Evolutionary conservation across 2,329 filamentous ascomycete genomes (phyloP), one percentile per base, ranked within the genome.

Genomic region (Alternaria sp.): DNA sequence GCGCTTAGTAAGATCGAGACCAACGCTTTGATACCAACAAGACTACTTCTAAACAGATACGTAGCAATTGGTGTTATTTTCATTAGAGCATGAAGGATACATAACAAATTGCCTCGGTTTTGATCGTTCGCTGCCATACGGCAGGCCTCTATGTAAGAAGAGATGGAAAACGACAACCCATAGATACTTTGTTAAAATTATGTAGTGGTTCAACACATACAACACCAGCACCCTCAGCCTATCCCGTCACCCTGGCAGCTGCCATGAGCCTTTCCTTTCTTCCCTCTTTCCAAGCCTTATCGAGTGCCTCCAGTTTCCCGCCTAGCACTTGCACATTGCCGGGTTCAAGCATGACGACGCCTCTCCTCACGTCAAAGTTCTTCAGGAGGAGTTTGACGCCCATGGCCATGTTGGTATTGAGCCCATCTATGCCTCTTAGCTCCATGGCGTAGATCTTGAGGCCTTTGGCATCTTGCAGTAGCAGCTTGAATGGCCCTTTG

Each of bases 241-340:
- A 28, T 25, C 7, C 41, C 15, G 26, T 49, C 9, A 63, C 56
- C 23, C 64, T 75, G 10, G 90, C 86, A 12, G 85, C 87, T 55
- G 87, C 86, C 75, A 88, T 89, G 63, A 98, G 79, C 67, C 88
- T 87, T 53, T 85, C 86, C 78, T 97, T 89, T 67, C 92, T 86
- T 2, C 88, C 88, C 14, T 89, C 88, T 50, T 85, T 85, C 95
- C 95, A 98, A 8, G 85, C 85, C 75, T 88, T 90, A 75, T 98
- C 92, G 85, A 94, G 88, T 0, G 83, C 84, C 58, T 97, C 94
- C 47, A 98, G 87, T 81, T 92, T 96, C 0, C 96, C 96, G 2
- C 96, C 96, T n/a, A 97, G 80, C 3, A 97, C 75, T n/a, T 87
- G 85, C 58, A 89, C 90, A 60, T 80, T 88, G 3, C 82, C 82